These are phyloP conservation scores for Paramyrothecium sp. DNA, from an alignment of 2,329 filamentous ascomycete genomes.

Conservation along the genomic window DNA sequence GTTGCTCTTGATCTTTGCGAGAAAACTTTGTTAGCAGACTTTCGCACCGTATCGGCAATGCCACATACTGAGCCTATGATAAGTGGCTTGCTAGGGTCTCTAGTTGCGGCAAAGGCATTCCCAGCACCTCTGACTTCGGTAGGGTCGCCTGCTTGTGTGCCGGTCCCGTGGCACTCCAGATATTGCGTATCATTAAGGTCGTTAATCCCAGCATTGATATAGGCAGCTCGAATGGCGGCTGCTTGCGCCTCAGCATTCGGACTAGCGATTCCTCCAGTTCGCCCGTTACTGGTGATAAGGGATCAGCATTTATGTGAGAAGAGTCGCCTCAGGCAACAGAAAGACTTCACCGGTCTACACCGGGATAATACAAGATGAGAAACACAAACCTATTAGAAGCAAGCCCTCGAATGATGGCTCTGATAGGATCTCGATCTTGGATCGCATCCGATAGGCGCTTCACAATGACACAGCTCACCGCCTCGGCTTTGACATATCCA, in stretches of 20 bases:
- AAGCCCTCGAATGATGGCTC: conserved; percentile 27
- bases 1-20: conserved; percentile 24
- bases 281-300: conserved; percentile 29
- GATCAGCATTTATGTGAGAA: too few relatives aligned
- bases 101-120: conserved; percentile 17
- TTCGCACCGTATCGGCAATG: too few relatives aligned
- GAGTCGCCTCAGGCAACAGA: too few relatives aligned
- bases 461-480: conserved; percentile 36
- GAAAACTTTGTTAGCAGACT: too few relatives aligned
- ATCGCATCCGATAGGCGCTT: conserved; percentile 43
- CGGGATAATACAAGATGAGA: too few relatives aligned
- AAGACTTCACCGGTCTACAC: too few relatives aligned
- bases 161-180: conserved; percentile 39
- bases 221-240: conserved; percentile 24
- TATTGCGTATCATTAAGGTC: conserved; percentile 22
- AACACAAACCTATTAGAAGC: too few relatives aligned
- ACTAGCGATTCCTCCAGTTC: conserved; percentile 31
- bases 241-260: conserved; percentile 27
- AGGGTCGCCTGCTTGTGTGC: conserved; percentile 35
- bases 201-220: conserved; percentile 21
- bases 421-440: conserved; percentile 36
- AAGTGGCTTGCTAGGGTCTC: conserved; percentile 10
- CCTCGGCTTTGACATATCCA: conserved; percentile 47
- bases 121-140: conserved; percentile 27
- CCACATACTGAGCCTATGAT: conserved; percentile 20